Evolutionary conservation across 768 basidiomycete genomes (phyloP).

Genomic region (Lactifluus pinguis): DNA sequence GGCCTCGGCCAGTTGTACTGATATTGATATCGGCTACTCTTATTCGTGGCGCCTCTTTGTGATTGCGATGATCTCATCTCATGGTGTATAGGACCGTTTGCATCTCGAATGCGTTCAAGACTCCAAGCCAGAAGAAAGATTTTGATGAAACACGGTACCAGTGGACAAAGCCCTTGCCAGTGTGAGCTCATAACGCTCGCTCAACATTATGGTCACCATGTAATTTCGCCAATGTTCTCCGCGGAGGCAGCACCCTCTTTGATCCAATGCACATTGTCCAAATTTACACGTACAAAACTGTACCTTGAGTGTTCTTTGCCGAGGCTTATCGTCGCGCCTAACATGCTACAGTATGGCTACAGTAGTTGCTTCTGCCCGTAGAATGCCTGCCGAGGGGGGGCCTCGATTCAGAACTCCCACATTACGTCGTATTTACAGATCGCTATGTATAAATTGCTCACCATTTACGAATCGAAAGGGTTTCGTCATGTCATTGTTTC

Average conservation of each 20-base stretch:
- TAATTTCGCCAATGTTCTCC: not conserved
- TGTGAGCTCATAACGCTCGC: no score
- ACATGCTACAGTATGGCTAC: not conserved
- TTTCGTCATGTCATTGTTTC: not conserved
- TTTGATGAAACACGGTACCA: no score
- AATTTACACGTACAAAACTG: not conserved
- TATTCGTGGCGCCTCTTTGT: not conserved
- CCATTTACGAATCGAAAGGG: not conserved
- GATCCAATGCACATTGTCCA: not conserved
- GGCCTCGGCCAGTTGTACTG: not conserved
- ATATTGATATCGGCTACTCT: not conserved
- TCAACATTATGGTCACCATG: not conserved
- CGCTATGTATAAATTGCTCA: not conserved
- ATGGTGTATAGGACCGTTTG: no score
- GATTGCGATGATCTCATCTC: no score
- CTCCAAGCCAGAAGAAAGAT: no score
- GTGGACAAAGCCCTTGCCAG: no score
- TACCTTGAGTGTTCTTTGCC: not conserved
- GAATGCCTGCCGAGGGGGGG: not conserved
- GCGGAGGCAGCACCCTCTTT: not conserved
- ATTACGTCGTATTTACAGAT: not conserved
- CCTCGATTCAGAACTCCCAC: not conserved
- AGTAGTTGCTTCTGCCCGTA: not conserved
- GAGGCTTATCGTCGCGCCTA: not conserved
- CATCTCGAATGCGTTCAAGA: no score